These are phyloP conservation scores for Achlya hypogyna DNA, from an alignment of 352 stramenopile genomes.

Conservation along the genomic window DNA sequence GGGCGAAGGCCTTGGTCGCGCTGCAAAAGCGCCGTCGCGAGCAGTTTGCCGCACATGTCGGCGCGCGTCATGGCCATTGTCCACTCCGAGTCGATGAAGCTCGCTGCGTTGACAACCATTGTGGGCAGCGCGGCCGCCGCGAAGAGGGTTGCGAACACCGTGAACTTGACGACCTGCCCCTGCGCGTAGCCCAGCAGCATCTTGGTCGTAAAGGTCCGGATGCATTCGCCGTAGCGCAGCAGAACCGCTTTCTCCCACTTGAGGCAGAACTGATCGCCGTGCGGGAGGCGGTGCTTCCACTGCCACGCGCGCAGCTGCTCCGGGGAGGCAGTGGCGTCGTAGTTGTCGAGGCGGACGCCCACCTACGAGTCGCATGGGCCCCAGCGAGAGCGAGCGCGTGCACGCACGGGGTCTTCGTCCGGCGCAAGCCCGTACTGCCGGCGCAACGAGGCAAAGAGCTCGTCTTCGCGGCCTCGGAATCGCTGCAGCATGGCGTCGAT, in stretches of 20 bases:
- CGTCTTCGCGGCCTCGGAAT: conserved; percentile 75
- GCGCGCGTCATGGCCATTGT: conserved; percentile 68
- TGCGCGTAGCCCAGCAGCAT: conserved; percentile 60
- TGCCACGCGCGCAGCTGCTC: conserved; percentile 52
- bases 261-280: conserved; percentile 77
- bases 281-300: conserved; percentile 74
- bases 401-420: conserved; percentile 14
- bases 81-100: conserved; percentile 84
- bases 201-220: conserved; percentile 64
- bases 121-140: conserved; percentile 61
- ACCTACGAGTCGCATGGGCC: no score
- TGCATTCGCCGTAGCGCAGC: conserved; percentile 66
- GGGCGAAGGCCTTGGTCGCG: conserved; percentile 70
- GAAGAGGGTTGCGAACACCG: conserved; percentile 62
- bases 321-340: background rate
- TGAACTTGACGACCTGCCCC: conserved; percentile 66
- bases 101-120: conserved; percentile 48
- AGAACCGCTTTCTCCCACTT: conserved; percentile 67
- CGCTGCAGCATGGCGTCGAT: conserved; percentile 73
- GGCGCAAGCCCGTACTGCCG: background rate
- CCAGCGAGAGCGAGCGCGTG: no score
- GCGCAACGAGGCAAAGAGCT: conserved; percentile 67
- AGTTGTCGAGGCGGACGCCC: background rate
- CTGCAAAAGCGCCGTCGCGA: conserved; percentile 55
- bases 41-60: conserved; percentile 56